Conservation (phyloP, 495 filamentous ascomycete genomes). For the Talaromyces nanjingensis region DNA sequence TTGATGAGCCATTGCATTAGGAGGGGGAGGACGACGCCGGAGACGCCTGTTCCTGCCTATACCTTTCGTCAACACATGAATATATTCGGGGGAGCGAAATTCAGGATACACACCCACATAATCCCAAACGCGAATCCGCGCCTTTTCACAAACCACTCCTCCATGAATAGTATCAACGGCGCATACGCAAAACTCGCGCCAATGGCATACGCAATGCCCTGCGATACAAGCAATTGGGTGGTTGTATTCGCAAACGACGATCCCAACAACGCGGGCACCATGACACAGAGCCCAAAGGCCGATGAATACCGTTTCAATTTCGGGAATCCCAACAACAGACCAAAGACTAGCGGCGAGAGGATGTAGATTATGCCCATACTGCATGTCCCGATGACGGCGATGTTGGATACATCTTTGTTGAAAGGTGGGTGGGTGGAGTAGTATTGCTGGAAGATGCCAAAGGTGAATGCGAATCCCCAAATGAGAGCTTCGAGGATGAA, state of each 20-base stretch:
- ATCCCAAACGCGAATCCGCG: slow-evolving; percentile 45
- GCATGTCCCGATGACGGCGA: slow-evolving; percentile 40
- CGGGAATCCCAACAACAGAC: slow-evolving; percentile 33
- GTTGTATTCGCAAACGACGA: neutral
- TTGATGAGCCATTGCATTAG: slow-evolving; percentile 43
- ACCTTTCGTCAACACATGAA: neutral
- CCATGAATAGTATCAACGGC: slow-evolving; percentile 40
- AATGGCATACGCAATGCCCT: slow-evolving; percentile 44
- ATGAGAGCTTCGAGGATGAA: slow-evolving; percentile 60
- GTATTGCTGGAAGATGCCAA: slow-evolving; percentile 54
- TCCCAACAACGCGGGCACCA: slow-evolving; percentile 10
- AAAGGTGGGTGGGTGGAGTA: slow-evolving; percentile 44
- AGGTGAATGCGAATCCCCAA: slow-evolving; percentile 66
- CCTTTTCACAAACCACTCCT: slow-evolving; percentile 47
- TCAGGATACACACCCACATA: slow-evolving; percentile 29
- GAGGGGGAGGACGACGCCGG: slow-evolving; percentile 40
- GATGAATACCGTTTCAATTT: slow-evolving; percentile 27
- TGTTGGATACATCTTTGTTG: slow-evolving; percentile 25
- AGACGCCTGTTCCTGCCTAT: slow-evolving; percentile 34
- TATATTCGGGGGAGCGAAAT: neutral
- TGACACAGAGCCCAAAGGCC: slow-evolving; percentile 35
- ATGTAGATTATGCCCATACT: slow-evolving; percentile 42
- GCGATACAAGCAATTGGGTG: slow-evolving; percentile 25
- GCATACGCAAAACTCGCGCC: slow-evolving; percentile 39
- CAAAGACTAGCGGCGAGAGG: slow-evolving; percentile 37